A percentile compares a stretch with the other conserved stretches of the same genome.
Conservation (phyloP, 371 early-diverging fungal genomes). For the Catenaria anguillulae region DNA sequence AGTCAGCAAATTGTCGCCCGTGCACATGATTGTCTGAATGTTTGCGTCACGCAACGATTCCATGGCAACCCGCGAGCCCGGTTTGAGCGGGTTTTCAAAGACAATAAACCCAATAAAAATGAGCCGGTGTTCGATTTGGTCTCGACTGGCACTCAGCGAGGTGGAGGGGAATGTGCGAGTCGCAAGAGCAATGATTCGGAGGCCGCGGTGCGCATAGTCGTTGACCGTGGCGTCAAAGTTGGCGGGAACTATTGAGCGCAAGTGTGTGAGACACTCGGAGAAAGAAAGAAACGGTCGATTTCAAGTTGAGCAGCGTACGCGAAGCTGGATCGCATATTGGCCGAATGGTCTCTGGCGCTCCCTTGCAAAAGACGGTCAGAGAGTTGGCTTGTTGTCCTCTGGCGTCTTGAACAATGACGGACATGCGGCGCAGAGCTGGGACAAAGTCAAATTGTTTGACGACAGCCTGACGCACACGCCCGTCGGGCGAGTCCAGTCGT, state of each 20-base stretch:
- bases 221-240: slow-evolving; percentile 65
- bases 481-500: too few relatives aligned
- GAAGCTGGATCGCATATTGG: slow-evolving; percentile 61
- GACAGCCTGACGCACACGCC: too few relatives aligned
- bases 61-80: slow-evolving; percentile 68
- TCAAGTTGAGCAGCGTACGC: too few relatives aligned
- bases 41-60: slow-evolving; percentile 67
- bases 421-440: slow-evolving; percentile 81
- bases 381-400: slow-evolving; percentile 21
- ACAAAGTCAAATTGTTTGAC: slow-evolving; percentile 93
- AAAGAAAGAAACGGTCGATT: too few relatives aligned
- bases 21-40: slow-evolving; percentile 95
- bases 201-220: slow-evolving; percentile 84
- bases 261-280: too few relatives aligned
- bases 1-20: slow-evolving; percentile 96
- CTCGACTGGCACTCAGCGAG: too few relatives aligned
- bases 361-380: slow-evolving; percentile 86
- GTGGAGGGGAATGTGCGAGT: slow-evolving; percentile 60
- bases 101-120: slow-evolving; percentile 90
- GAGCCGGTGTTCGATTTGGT: slow-evolving; percentile 71
- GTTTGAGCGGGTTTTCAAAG: slow-evolving; percentile 98
- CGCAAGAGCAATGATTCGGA: slow-evolving; percentile 89
- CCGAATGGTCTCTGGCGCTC: slow-evolving; percentile 89
- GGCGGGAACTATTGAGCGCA: too few relatives aligned
- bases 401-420: slow-evolving; percentile 42